Base-by-base conservation (phyloP, 495 filamentous ascomycete species). In the Margaritispora aquatica region DNA sequence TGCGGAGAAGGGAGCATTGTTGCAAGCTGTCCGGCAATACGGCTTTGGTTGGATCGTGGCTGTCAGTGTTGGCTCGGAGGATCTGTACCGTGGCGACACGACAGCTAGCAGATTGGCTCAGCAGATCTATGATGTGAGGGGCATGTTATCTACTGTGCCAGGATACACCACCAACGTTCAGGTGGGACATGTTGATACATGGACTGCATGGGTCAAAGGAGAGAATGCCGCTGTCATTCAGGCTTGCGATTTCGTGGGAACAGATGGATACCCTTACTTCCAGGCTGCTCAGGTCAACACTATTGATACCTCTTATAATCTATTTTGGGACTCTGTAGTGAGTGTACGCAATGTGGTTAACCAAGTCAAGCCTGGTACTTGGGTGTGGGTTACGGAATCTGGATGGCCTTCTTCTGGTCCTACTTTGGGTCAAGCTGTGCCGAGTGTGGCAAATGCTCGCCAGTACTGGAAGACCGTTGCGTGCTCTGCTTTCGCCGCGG, bases 141-240 rank as follows among this genome's bases (percentile, higher is more conserved):
- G 64, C 4, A 65, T 65, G 63, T 54, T 65, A 7, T 55, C 63
- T 1, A 65, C 63, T 4, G 63, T 65, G 13, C 10, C 29, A 8
- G 63, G 63, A 19, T 61, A 61, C 29, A 59, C 10, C n/a, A 75
- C 74, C 31, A 68, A 67, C 48, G 75, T 76, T 23, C 76, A 83
- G n/a, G 75, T 96, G 64, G 92, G 91, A 49, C 89, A 95, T 70
- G 91, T 94, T 66, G 92, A 96, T 72, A 96, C 90, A 51, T 96
- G 90, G 90, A 89, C 85, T 27, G 83, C 84, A 60, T 95, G 86
- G 84, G 84, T 85, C 65, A 85, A 94, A 69, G 67, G 73, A 46
- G 77, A 80, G 65, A 95, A 90, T 76, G 68, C 77, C 20, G 80
- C 77, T 11, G 88, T 93, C 47, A 82, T 88, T 62, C 69, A 80